Evolutionary conservation across 345 rosid species (phyloP), one percentile per base, ranked within the genome.

Genomic region (Boechera retrofracta): DNA sequence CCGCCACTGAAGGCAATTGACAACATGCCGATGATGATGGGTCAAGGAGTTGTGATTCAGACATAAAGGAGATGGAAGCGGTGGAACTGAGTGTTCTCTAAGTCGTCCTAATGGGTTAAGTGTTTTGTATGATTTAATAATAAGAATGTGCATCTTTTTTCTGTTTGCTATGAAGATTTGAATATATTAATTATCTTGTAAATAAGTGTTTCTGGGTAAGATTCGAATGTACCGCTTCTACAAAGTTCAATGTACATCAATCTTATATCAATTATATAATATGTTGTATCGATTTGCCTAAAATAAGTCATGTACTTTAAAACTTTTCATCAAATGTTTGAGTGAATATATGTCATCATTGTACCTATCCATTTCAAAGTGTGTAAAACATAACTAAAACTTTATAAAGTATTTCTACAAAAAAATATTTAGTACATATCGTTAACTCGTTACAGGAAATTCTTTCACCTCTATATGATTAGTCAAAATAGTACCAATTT

Each of bases 21-120:
- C 33, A 53, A 67, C 39, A 28, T 86, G 6, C 92, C 89, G 0
- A 59, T 80, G 68, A 83, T 87, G 81, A 76, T 72, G 82, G 88
- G 86, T 64, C 83, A 82, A 6, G 93, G 74, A 60, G 76, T 91
- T 7, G 84, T 83, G 36, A 89, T 89, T 77, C 75, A 73, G 9
- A 78, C 89, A 72, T 93, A 83, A 68, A 4, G 12, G 28, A 1
- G 1, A 0, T 44, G 13, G 11, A 9, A 3, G 53, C 8, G 45
- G 64, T 33, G 58, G 31, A 28, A 33, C 9, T 74, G 5, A 28
- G 56, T 12, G 56, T 12, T n/a, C 2, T 16, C 29, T 21, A 59
- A 39, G 28, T 41, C 16, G 15, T 52, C 56, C 47, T 24, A 69
- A 26, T 60, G 60, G 73, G 54, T 54, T 1, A 56, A 57, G 55